Percentiles rank a stretch among this genome's conserved stretches.
phyloP scores from a whole-genome alignment of 345 rosid species.

The Ceriops zippeliana region DNA sequence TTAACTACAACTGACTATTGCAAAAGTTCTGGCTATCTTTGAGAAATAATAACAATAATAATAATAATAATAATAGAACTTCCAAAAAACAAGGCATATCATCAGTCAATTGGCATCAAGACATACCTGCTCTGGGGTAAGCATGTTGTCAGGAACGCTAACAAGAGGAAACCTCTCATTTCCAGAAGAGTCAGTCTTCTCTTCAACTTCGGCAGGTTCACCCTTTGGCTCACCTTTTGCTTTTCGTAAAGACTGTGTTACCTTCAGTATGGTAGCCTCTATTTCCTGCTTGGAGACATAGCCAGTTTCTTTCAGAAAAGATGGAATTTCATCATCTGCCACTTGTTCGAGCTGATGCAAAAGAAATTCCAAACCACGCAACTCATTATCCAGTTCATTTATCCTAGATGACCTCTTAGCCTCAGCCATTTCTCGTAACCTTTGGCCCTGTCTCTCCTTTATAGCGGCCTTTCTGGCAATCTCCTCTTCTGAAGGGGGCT shows the following conservation, averaged over 20 bases:
- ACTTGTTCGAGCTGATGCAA: slow-evolving; percentile 77
- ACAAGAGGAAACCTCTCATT: slow-evolving; percentile 73
- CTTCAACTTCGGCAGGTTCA: slow-evolving; percentile 73
- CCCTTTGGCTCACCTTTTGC: slow-evolving; percentile 78
- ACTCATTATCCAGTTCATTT: slow-evolving; percentile 75
- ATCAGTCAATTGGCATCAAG: background rate
- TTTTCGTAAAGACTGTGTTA: slow-evolving; percentile 66
- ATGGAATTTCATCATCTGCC: slow-evolving; percentile 50
- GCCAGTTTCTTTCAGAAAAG: slow-evolving; percentile 76
- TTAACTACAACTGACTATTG: background rate
- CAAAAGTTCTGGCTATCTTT: background rate
- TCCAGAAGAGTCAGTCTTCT: slow-evolving; percentile 49
- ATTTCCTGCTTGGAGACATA: slow-evolving; percentile 79
- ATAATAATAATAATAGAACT: background rate
- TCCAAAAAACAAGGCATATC: background rate
- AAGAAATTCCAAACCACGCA: slow-evolving; percentile 78
- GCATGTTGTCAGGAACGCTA: slow-evolving; percentile 66
- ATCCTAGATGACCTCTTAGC: slow-evolving; percentile 82
- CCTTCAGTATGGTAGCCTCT: slow-evolving; percentile 59
- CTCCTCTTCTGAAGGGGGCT: slow-evolving; percentile 96
- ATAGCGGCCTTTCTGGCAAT: slow-evolving; percentile 91
- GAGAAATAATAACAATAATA: background rate
- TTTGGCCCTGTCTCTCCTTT: slow-evolving; percentile 89
- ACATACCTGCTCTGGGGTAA: slow-evolving; percentile 78
- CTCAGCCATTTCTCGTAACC: slow-evolving; percentile 97